These are phyloP conservation scores for Lasiodiplodia sp. DNA, from an alignment of 2,329 filamentous ascomycete species.

Conservation along the genomic window DNA sequence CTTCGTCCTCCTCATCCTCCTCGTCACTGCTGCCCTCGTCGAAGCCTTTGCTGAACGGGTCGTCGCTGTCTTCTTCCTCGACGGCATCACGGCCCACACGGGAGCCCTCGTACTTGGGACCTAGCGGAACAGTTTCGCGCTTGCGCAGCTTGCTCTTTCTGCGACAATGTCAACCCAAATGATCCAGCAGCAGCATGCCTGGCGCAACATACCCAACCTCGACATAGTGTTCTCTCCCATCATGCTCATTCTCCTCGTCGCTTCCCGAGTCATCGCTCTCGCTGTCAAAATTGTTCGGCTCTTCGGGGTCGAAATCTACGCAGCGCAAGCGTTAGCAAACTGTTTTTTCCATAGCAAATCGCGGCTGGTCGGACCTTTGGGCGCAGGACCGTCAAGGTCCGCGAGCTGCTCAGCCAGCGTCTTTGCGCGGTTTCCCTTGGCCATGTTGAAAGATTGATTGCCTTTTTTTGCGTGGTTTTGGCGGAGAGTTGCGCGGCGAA, in stretches of 20 bases:
- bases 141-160: slow-evolving; percentile 83
- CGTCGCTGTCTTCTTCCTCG: slow-evolving; percentile 61
- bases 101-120: slow-evolving; percentile 80
- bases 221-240: slow-evolving; percentile 86
- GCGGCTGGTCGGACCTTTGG: slow-evolving; percentile 37
- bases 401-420: slow-evolving; percentile 67
- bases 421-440: slow-evolving; percentile 42
- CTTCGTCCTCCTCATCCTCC: slow-evolving; percentile 52
- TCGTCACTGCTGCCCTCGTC: slow-evolving; percentile 55
- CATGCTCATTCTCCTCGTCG: slow-evolving; percentile 50
- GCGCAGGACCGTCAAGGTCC: slow-evolving; percentile 64
- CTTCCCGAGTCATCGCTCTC: slow-evolving; percentile 65
- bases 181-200: background rate
- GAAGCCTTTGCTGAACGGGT: slow-evolving; percentile 54
- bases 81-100: slow-evolving; percentile 74
- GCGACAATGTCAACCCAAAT: slow-evolving; percentile 46
- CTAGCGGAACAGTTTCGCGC: slow-evolving; percentile 71
- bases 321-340: background rate
- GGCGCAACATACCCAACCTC: slow-evolving; percentile 66
- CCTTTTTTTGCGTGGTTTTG: slow-evolving; percentile 35
- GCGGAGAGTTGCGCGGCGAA: background rate
- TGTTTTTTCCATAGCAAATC: background rate
- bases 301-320: slow-evolving; percentile 83
- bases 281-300: slow-evolving; percentile 62
- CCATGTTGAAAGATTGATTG: slow-evolving; percentile 38